Evolutionary conservation across 352 stramenopile genomes (phyloP).

Genomic region (Phytophthora agathidicida): DNA sequence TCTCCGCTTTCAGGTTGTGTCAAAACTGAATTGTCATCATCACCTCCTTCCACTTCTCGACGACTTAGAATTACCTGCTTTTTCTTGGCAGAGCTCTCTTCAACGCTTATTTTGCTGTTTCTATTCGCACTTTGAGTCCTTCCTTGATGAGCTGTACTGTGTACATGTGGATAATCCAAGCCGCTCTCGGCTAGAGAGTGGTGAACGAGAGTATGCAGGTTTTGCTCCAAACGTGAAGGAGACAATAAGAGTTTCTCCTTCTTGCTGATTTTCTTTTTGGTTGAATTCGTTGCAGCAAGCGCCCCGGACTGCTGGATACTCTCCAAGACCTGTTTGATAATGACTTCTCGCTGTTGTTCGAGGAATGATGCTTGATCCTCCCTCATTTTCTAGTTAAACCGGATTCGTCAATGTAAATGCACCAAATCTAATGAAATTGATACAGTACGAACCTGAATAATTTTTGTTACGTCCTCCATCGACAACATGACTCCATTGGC

Average conservation of each 20-base stretch:
- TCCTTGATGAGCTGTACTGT: constrained; percentile 11
- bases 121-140: neutral
- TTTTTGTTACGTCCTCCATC: constrained; percentile 27
- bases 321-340: constrained; percentile 69
- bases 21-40: neutral
- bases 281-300: neutral
- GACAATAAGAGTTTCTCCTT: constrained; percentile 12
- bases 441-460: constrained; percentile 25
- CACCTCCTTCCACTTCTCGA: constrained; percentile 21
- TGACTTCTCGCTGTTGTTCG: constrained; percentile 54
- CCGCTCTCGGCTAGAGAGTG: constrained; percentile 71
- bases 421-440: neutral
- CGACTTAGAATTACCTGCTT: constrained; percentile 28
- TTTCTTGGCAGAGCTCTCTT: constrained; percentile 4
- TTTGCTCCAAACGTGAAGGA: constrained; percentile 46
- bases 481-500: constrained; percentile 9
- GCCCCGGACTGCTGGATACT: constrained; percentile 46
- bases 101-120: neutral
- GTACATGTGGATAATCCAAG: constrained; percentile 66
- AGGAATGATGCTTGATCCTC: constrained; percentile 59
- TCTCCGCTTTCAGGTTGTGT: constrained; percentile 1
- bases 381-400: constrained; percentile 24
- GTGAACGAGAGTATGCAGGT: constrained; percentile 51
- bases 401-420: neutral
- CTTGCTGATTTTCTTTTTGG: constrained; percentile 2